Conservation (phyloP, 306 rosid species). For the Ochetophila trinervis region DNA sequence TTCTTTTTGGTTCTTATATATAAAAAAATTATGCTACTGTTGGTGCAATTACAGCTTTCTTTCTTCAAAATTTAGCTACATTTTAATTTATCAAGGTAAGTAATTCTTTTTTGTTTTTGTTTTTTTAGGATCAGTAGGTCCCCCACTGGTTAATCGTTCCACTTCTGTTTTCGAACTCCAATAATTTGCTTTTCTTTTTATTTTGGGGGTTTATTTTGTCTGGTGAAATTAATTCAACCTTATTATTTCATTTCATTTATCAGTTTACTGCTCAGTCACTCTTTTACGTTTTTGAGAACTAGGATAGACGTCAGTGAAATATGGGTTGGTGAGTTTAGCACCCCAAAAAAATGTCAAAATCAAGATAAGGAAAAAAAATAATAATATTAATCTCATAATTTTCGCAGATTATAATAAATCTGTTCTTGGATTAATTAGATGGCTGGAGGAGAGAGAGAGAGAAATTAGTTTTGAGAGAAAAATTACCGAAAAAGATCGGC, state of each 20-base stretch:
- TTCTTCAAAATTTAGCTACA: slow-evolving; percentile 32
- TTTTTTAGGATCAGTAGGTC: slow-evolving; percentile 30
- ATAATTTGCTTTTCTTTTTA: neutral
- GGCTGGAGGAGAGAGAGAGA: neutral
- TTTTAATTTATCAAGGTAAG: slow-evolving; percentile 27
- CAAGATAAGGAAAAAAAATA: slow-evolving; percentile 32
- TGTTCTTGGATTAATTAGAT: slow-evolving; percentile 20
- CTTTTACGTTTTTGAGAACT: slow-evolving; percentile 31
- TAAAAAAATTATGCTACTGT: neutral
- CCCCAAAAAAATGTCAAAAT: slow-evolving; percentile 41
- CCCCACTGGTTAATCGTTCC: slow-evolving; percentile 17
- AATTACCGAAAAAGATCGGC: slow-evolving; percentile 21
- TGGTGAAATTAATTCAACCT: slow-evolving; percentile 4
- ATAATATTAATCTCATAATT: slow-evolving; percentile 40
- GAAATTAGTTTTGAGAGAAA: slow-evolving; percentile 35
- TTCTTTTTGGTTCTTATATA: slow-evolving; percentile 2
- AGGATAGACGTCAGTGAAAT: slow-evolving; percentile 40
- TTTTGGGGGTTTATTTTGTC: neutral
- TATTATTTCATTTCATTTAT: neutral
- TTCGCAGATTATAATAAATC: slow-evolving; percentile 32
- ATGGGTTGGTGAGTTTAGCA: slow-evolving; percentile 60
- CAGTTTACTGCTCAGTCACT: slow-evolving; percentile 23
- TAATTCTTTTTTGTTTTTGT: slow-evolving; percentile 8
- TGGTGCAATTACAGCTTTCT: slow-evolving; percentile 42
- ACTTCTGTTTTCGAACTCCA: slow-evolving; percentile 10